phyloP scores from a whole-genome alignment of 2,329 filamentous ascomycete species.

The Leptographium procerum region DNA sequence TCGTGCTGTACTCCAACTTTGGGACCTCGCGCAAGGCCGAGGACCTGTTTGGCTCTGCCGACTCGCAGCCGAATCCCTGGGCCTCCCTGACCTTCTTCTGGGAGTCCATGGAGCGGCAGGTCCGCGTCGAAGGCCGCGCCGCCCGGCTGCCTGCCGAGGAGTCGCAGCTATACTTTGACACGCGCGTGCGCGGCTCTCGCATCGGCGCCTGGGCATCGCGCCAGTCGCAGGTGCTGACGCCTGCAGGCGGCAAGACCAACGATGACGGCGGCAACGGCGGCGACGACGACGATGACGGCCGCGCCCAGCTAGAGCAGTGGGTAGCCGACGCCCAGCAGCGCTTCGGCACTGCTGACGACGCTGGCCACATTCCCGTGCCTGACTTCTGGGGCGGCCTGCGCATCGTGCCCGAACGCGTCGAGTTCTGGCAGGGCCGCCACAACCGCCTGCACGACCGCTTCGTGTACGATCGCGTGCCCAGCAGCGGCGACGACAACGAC shows the following conservation, averaged over 20 bases:
- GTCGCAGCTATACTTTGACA: slow-evolving; percentile 58
- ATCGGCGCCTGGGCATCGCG: slow-evolving; percentile 89
- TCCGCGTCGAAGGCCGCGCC: slow-evolving; percentile 71
- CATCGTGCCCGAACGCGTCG: slow-evolving; percentile 72
- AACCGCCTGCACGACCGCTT: slow-evolving; percentile 92
- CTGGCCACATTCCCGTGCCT: slow-evolving; percentile 69
- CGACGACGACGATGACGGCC: slow-evolving; percentile 45
- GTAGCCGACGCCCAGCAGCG: slow-evolving; percentile 65
- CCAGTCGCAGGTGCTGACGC: slow-evolving; percentile 64
- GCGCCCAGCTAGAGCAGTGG: slow-evolving; percentile 63
- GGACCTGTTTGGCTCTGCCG: slow-evolving; percentile 42
- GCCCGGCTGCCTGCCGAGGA: slow-evolving; percentile 59
- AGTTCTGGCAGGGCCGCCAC: slow-evolving; percentile 93
- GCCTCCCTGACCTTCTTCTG: slow-evolving; percentile 87
- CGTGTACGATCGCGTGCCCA: slow-evolving; percentile 54
- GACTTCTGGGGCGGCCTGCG: slow-evolving; percentile 91
- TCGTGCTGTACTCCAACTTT: slow-evolving; percentile 91
- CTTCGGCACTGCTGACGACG: slow-evolving; percentile 70
- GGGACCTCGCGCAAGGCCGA: slow-evolving; percentile 59
- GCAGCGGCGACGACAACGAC: slow-evolving; percentile 18
- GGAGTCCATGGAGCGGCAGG: slow-evolving; percentile 75
- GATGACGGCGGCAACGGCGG: background rate
- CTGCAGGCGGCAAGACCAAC: slow-evolving; percentile 24
- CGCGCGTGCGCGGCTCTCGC: slow-evolving; percentile 63
- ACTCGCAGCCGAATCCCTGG: slow-evolving; percentile 49